A percentile compares a stretch with the other conserved stretches of the same genome.
Evolutionary conservation across 768 basidiomycete genomes (phyloP).

Genomic region (Suillus occidentalis): DNA sequence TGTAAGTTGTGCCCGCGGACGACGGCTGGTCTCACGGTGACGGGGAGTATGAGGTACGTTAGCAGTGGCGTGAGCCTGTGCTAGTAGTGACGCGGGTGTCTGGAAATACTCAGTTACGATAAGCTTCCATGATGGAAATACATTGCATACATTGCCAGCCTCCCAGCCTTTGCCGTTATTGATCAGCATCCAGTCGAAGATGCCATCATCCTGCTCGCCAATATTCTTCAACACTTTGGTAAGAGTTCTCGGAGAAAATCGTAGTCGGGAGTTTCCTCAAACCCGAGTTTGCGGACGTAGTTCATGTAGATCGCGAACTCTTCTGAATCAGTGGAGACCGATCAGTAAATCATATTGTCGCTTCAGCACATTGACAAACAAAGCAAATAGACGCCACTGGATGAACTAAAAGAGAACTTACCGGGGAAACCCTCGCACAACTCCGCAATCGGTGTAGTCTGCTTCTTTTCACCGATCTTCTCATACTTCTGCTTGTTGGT

Average conservation of each 20-base stretch:
- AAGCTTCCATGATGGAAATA: not conserved
- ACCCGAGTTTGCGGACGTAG: slow-evolving; percentile 97
- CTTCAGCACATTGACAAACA: not conserved
- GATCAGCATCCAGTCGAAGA: slow-evolving; percentile 96
- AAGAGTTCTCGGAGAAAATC: slow-evolving; percentile 94
- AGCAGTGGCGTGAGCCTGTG: slow-evolving; percentile 55
- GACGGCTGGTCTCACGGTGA: slow-evolving; percentile 58
- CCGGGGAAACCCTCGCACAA: slow-evolving; percentile 97
- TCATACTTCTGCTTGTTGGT: slow-evolving; percentile 99
- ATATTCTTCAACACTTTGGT: slow-evolving; percentile 85
- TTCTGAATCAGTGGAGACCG: slow-evolving; percentile 49
- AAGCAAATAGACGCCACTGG: slow-evolving; percentile 2
- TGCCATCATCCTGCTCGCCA: slow-evolving; percentile 86
- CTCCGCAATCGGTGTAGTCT: slow-evolving; percentile 87
- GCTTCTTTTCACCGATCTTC: slow-evolving; percentile 99
- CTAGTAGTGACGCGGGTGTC: slow-evolving; percentile 45
- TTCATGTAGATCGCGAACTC: slow-evolving; percentile 99
- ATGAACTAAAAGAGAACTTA: slow-evolving; percentile 25
- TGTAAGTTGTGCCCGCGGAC: slow-evolving; percentile 54
- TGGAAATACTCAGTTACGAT: slow-evolving; percentile 21
- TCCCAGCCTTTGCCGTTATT: slow-evolving; percentile 97
- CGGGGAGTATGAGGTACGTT: slow-evolving; percentile 51
- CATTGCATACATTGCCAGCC: slow-evolving; percentile 67
- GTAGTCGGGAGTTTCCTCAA: slow-evolving; percentile 97
- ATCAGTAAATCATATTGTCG: slow-evolving; percentile 3